Conservation (phyloP, 2,329 filamentous ascomycete species). For the Periconia sp. region DNA sequence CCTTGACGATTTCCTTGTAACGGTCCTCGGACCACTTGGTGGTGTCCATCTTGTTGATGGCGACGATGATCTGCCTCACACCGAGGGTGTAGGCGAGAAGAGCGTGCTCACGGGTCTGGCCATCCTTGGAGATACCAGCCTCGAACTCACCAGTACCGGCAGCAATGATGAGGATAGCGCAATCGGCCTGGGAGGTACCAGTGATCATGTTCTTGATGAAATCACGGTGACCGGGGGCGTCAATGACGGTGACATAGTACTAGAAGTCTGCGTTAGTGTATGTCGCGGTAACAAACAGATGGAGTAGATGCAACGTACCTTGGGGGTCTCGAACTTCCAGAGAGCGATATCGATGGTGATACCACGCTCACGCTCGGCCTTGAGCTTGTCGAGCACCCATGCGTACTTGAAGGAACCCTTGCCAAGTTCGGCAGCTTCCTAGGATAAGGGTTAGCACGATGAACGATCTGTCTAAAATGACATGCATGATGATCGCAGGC, state of each 20-base stretch:
- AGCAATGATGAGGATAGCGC: conserved; percentile 99
- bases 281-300: no score
- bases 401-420: conserved; percentile 99
- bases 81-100: conserved; percentile 99
- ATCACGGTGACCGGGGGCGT: conserved; percentile 99
- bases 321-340: conserved; percentile 99
- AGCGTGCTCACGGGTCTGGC: conserved; percentile 99
- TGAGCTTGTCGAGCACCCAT: conserved; percentile 99
- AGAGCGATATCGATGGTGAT: conserved; percentile 99
- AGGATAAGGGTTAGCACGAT: conserved; percentile 41
- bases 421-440: conserved; percentile 98
- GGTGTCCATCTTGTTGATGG: conserved; percentile 99
- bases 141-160: conserved; percentile 99
- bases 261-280: conserved; percentile 16
- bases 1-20: conserved; percentile 99
- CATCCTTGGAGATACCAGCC: conserved; percentile 99
- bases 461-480: conserved; percentile 16
- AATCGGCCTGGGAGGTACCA: conserved; percentile 99
- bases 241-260: no score
- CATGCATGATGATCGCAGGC: background rate
- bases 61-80: conserved; percentile 99
- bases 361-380: conserved; percentile 99
- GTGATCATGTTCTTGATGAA: conserved; percentile 99
- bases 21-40: conserved; percentile 96
- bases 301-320: no score